phyloP scores from a whole-genome alignment of 1,139 yeast species.

The Candida freyschussii region DNA sequence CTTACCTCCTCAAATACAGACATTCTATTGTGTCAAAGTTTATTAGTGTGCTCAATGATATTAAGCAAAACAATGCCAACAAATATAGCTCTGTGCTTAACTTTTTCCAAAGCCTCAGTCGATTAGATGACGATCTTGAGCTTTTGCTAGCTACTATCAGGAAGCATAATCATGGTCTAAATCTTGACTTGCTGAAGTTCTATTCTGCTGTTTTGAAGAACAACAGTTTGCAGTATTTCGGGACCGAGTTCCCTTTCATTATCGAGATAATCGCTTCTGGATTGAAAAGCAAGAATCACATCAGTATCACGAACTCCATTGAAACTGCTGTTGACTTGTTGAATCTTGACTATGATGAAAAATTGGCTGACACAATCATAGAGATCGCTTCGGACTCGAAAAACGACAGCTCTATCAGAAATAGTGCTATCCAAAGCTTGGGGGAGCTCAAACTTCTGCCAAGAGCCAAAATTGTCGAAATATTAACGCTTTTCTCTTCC shows the following conservation, averaged over 20 bases:
- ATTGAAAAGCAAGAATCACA: conserved; percentile 42
- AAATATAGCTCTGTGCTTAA: conserved; percentile 22
- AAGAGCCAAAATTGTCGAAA: conserved; percentile 15
- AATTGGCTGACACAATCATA: conserved; percentile 21
- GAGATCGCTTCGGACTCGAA: conserved; percentile 22
- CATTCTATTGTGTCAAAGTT: conserved; percentile 19
- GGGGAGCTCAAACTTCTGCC: conserved; percentile 22
- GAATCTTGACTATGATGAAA: conserved; percentile 23
- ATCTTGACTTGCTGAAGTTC: conserved; percentile 29
- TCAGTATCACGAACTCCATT: conserved; percentile 48
- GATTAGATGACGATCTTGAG: conserved; percentile 20
- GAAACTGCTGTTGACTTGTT: conserved; percentile 37
- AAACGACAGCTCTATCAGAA: conserved; percentile 26
- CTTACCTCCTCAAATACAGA: conserved; percentile 18
- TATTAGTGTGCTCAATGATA: conserved; percentile 18
- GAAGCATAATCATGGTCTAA: conserved; percentile 24
- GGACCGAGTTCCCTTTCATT: conserved; percentile 27
- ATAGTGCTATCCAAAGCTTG: conserved; percentile 21
- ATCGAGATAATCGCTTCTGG: conserved; percentile 40
- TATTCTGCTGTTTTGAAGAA: conserved; percentile 27
- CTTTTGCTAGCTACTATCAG: conserved; percentile 20
- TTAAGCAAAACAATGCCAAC: conserved; percentile 18
- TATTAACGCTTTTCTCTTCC: conserved; percentile 24
- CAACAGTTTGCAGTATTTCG: conserved; percentile 28
- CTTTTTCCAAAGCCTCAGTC: conserved; percentile 22